A percentile compares a stretch with the other conserved stretches of the same genome.
Evolutionary conservation across 192 early-diverging fungal species (phyloP).

Genomic region (Thamnidium elegans): DNA sequence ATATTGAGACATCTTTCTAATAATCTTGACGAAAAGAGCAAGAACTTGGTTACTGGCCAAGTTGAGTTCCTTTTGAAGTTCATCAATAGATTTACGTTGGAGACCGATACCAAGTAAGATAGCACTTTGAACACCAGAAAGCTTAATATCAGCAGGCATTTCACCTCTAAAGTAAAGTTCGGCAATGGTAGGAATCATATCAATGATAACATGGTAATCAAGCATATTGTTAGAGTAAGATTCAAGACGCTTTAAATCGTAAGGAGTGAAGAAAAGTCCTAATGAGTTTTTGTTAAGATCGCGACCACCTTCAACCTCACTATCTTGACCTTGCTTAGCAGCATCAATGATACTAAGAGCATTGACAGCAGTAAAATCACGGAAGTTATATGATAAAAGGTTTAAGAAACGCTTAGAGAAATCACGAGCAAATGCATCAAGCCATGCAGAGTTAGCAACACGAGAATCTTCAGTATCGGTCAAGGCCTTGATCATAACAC

Average conservation of each 20-base stretch:
- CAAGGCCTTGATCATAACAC: slow-evolving; percentile 91
- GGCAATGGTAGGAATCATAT: slow-evolving; percentile 83
- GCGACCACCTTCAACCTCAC: slow-evolving; percentile 19
- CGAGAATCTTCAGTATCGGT: slow-evolving; percentile 40
- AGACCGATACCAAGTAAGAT: slow-evolving; percentile 86
- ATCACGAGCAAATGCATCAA: slow-evolving; percentile 85
- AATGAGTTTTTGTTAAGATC: slow-evolving; percentile 30
- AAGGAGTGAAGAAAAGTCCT: slow-evolving; percentile 59
- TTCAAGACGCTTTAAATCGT: slow-evolving; percentile 94
- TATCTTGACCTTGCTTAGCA: slow-evolving; percentile 52
- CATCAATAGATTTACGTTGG: slow-evolving; percentile 90
- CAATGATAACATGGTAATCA: slow-evolving; percentile 97
- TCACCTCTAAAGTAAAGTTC: slow-evolving; percentile 73
- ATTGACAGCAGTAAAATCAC: slow-evolving; percentile 73
- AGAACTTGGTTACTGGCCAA: slow-evolving; percentile 82
- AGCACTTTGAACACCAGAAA: slow-evolving; percentile 86
- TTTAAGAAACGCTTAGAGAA: slow-evolving; percentile 89
- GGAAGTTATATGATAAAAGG: slow-evolving; percentile 86
- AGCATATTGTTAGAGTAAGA: slow-evolving; percentile 94
- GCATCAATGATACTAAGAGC: slow-evolving; percentile 85
- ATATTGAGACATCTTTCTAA: slow-evolving; percentile 76
- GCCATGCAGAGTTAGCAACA: slow-evolving; percentile 68
- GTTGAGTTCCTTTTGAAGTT: slow-evolving; percentile 82
- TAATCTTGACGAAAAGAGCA: slow-evolving; percentile 92
- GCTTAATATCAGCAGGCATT: slow-evolving; percentile 55